Evolutionary conservation across 345 rosid genomes (phyloP).

Genomic region (Populus simonii): DNA sequence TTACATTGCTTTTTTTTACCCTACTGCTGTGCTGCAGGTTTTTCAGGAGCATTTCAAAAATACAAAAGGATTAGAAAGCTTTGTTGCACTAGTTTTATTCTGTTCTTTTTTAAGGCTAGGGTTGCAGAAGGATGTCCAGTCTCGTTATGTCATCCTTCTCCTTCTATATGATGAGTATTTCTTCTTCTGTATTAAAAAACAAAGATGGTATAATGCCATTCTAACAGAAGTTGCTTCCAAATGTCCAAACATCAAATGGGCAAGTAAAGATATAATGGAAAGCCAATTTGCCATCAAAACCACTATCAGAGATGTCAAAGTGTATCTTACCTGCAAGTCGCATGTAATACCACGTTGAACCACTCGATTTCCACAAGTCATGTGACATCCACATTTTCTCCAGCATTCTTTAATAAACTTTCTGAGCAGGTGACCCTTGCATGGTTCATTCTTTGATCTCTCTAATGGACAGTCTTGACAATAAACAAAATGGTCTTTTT

Average conservation of each 20-base stretch:
- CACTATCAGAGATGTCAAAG: neutral
- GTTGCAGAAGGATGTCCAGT: too few species aligned
- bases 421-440: conserved; percentile 78
- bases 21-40: too few species aligned
- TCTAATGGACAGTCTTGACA: conserved; percentile 78
- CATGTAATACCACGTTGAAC: conserved; percentile 76
- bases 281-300: neutral
- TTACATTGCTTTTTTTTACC: too few species aligned
- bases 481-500: conserved; percentile 34
- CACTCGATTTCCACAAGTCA: conserved; percentile 75
- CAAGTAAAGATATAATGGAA: neutral
- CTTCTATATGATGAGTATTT: too few species aligned
- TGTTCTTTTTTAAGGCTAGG: too few species aligned
- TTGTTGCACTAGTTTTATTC: too few species aligned
- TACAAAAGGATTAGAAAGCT: too few species aligned
- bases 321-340: conserved; percentile 54
- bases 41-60: too few species aligned
- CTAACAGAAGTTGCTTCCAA: neutral
- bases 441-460: conserved; percentile 42
- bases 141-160: too few species aligned
- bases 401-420: conserved; percentile 93
- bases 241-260: neutral
- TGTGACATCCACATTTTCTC: conserved; percentile 80
- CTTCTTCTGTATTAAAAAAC: neutral
- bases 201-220: neutral